phyloP scores from a whole-genome alignment of 2,329 filamentous ascomycete genomes.

The Rachicladosporium sp. region DNA sequence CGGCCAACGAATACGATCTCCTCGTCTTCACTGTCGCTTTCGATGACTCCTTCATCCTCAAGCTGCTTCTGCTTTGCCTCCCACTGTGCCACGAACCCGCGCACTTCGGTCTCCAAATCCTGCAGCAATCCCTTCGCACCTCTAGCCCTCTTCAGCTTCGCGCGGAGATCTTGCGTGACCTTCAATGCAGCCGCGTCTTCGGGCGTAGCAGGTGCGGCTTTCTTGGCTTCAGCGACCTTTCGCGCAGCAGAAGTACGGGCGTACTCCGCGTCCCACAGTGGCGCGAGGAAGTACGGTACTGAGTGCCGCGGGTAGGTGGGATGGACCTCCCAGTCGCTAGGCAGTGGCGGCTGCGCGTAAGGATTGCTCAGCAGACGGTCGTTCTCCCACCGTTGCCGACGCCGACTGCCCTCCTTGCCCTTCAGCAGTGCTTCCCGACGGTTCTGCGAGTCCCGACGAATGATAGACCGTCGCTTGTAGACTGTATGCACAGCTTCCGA shows the following conservation, averaged over 20 bases:
- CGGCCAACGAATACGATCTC: slow-evolving; percentile 84
- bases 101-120: slow-evolving; percentile 72
- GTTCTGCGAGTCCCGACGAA: slow-evolving; percentile 50
- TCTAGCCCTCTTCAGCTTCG: slow-evolving; percentile 66
- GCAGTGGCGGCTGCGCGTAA: slow-evolving; percentile 67
- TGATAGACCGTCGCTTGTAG: slow-evolving; percentile 41
- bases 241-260: slow-evolving; percentile 19
- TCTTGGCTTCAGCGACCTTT: slow-evolving; percentile 31
- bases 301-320: slow-evolving; percentile 67
- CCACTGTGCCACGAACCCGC: slow-evolving; percentile 57
- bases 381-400: slow-evolving; percentile 89
- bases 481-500: slow-evolving; percentile 20
- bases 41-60: slow-evolving; percentile 33
- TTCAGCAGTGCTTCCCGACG: slow-evolving; percentile 66
- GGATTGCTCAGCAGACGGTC: slow-evolving; percentile 81
- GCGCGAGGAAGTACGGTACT: slow-evolving; percentile 81
- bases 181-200: slow-evolving; percentile 33
- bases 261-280: slow-evolving; percentile 61
- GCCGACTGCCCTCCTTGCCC: slow-evolving; percentile 80
- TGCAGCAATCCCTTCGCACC: slow-evolving; percentile 74
- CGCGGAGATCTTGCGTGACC: slow-evolving; percentile 68
- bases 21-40: slow-evolving; percentile 53
- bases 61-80: slow-evolving; percentile 36
- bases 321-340: slow-evolving; percentile 69
- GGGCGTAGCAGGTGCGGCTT: slow-evolving; percentile 35